Evolutionary conservation across 345 rosid species (phyloP).

Genomic region (Eucalyptus sp.): DNA sequence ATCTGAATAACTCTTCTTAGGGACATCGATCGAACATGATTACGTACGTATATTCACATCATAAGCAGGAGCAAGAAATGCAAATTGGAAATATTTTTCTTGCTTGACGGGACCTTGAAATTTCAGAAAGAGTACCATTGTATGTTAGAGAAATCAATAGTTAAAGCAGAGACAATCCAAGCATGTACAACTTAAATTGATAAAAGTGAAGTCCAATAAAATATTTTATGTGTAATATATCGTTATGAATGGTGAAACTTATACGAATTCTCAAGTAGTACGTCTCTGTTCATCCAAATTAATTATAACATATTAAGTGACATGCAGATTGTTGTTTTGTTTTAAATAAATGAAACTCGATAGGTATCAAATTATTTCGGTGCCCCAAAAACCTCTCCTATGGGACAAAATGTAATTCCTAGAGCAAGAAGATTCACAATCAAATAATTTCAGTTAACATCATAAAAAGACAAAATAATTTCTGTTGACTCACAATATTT

Average conservation of each 20-base stretch:
- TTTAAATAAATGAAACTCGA: not conserved
- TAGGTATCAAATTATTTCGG: not conserved
- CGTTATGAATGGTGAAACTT: not conserved
- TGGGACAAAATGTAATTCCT: not conserved
- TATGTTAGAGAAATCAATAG: not conserved
- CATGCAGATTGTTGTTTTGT: not conserved
- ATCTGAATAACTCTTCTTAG: not conserved
- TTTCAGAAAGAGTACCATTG: not conserved
- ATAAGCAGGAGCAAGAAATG: not conserved
- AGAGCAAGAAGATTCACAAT: not conserved
- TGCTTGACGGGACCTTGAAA: not conserved
- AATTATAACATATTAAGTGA: not conserved
- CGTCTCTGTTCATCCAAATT: not conserved
- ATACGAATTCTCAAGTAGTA: not conserved
- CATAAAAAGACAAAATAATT: not conserved
- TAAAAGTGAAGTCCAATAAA: not conserved
- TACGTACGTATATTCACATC: not conserved
- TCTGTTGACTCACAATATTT: not conserved
- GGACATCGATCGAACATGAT: not conserved
- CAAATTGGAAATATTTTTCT: not conserved
- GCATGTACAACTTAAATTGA: not conserved
- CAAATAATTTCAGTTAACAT: not conserved
- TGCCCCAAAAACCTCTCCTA: not conserved
- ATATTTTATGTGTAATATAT: not conserved
- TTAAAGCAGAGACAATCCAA: not conserved